Evolutionary conservation across 2,329 filamentous ascomycete genomes (phyloP).

Genomic region (Sphaerulina populicola): DNA sequence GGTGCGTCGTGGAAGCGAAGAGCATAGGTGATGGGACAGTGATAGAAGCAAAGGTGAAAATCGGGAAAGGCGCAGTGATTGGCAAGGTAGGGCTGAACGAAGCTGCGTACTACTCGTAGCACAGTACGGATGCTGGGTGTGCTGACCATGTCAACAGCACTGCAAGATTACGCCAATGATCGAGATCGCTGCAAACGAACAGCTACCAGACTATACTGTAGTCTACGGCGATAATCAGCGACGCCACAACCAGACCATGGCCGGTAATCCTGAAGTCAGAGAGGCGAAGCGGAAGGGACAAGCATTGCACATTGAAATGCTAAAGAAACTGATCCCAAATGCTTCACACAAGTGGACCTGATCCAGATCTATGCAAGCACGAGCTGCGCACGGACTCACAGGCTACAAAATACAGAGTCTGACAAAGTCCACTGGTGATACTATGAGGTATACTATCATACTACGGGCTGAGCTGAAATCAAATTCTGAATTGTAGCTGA

Average conservation of each 20-base stretch:
- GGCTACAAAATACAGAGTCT: conserved; percentile 18
- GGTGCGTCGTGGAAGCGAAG: conserved; percentile 34
- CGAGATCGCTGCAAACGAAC: conserved; percentile 32
- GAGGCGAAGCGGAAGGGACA: conserved; percentile 29
- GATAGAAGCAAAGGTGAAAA: conserved; percentile 27
- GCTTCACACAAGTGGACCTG: conserved; percentile 31
- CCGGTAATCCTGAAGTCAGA: conserved; percentile 23
- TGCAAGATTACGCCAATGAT: conserved; percentile 39
- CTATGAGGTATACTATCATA: conserved; percentile 16
- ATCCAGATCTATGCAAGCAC: neutral
- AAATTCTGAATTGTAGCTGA: conserved; percentile 6
- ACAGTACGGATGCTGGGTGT: neutral
- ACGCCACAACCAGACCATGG: conserved; percentile 36
- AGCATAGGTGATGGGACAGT: conserved; percentile 27
- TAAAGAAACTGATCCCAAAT: conserved; percentile 31
- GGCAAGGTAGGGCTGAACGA: conserved; percentile 34
- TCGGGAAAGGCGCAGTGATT: conserved; percentile 36
- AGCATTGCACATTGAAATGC: conserved; percentile 29
- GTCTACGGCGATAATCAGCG: conserved; percentile 36
- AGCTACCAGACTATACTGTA: conserved; percentile 40
- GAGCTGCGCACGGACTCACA: neutral
- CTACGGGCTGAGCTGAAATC: neutral
- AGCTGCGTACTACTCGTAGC: neutral
- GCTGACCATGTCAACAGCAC: conserved; percentile 28
- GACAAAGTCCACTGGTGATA: conserved; percentile 16